Percentiles rank a stretch among this genome's conserved stretches.
Evolutionary conservation across 495 filamentous ascomycete species (phyloP).

Genomic region (Penicillium fimorum): DNA sequence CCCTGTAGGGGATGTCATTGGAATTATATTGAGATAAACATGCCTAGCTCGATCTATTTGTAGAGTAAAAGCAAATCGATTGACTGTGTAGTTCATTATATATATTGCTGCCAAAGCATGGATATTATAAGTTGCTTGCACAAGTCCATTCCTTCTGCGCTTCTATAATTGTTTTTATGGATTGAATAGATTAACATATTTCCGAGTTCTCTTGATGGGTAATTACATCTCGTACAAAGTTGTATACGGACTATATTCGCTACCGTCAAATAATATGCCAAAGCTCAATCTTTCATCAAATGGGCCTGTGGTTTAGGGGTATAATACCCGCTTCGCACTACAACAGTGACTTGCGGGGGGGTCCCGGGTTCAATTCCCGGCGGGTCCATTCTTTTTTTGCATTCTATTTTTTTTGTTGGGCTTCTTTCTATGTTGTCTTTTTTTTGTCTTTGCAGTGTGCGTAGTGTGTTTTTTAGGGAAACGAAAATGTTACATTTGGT

Average conservation of each 20-base stretch:
- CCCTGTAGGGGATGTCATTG: no score
- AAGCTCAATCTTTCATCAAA: background rate
- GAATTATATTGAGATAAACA: background rate
- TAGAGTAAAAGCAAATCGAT: no score
- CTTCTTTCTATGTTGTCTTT: background rate
- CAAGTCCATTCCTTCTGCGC: conserved; percentile 5
- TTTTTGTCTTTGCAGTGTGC: background rate
- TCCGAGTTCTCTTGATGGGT: background rate
- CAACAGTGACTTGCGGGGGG: conserved; percentile 14
- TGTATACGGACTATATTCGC: background rate
- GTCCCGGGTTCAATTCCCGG: conserved; percentile 23
- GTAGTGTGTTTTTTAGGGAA: background rate
- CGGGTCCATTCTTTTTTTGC: conserved; percentile 16
- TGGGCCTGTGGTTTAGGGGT: conserved; percentile 21
- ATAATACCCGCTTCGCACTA: conserved; percentile 18
- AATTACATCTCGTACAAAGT: background rate
- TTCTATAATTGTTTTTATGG: conserved; percentile 19
- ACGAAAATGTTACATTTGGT: background rate
- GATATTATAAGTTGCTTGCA: no score
- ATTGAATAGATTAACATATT: no score
- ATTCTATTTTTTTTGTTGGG: conserved; percentile 2
- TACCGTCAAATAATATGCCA: background rate
- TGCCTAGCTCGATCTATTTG: conserved; percentile 1
- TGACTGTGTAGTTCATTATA: no score
- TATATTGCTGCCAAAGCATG: no score